Conservation (phyloP, 1,284 basidiomycete species). For the Thecaphora thlaspeos region DNA sequence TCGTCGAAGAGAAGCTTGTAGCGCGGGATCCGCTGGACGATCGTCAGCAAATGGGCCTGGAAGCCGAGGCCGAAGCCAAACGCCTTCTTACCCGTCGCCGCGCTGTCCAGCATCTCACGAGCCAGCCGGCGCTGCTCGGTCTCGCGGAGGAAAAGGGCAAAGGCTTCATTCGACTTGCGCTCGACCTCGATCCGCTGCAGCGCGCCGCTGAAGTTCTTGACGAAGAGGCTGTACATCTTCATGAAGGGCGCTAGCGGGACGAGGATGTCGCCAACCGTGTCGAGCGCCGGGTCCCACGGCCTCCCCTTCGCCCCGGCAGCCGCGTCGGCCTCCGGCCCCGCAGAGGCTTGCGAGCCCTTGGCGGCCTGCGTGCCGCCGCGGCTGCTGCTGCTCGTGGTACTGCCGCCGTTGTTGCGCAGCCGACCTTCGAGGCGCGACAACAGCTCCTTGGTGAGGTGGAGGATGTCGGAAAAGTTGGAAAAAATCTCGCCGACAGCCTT, state of each 20-base stretch:
- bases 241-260: conserved; percentile 55
- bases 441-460: conserved; percentile 81
- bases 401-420: conserved; percentile 59
- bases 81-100: conserved; percentile 11
- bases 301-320: conserved; percentile 1
- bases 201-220: conserved; percentile 55
- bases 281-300: conserved; percentile 41
- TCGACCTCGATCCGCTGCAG: conserved; percentile 52
- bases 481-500: conserved; percentile 73
- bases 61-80: conserved; percentile 51
- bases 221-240: conserved; percentile 56
- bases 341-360: no score
- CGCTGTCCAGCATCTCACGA: conserved; percentile 10
- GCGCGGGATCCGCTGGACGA: conserved; percentile 56
- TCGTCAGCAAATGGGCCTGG: conserved; percentile 52
- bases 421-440: conserved; percentile 64
- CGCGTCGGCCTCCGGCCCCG: no score
- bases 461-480: conserved; percentile 86
- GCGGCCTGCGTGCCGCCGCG: no score
- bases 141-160: conserved; percentile 44
- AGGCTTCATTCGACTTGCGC: conserved; percentile 44
- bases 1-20: conserved; percentile 53
- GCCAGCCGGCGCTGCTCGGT: conserved; percentile 34
- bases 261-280: conserved; percentile 52
- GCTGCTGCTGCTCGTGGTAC: no score